Evolutionary conservation across 2,329 filamentous ascomycete genomes (phyloP).

Genomic region (Pleomassaria siparia): DNA sequence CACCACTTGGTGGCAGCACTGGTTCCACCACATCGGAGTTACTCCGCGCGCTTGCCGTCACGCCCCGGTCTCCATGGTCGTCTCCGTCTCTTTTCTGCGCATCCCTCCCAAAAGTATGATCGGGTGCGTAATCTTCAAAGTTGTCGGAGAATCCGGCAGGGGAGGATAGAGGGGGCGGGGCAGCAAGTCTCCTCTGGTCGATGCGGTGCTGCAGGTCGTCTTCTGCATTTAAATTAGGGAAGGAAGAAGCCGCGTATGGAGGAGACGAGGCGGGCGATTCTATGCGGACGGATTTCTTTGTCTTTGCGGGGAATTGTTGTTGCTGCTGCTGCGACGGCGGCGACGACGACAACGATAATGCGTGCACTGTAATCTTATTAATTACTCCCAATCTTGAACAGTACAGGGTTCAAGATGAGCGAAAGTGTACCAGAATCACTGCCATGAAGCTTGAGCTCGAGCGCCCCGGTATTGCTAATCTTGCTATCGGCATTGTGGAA

Average conservation of each 20-base stretch:
- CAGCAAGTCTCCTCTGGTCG: conserved; percentile 14
- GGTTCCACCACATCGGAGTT: conserved; percentile 18
- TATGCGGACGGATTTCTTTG: conserved; percentile 64
- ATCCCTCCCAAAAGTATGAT: conserved; percentile 17
- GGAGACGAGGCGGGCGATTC: conserved; percentile 44
- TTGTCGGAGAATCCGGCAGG: conserved; percentile 23
- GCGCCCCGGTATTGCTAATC: conserved; percentile 22
- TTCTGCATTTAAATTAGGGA: too few relatives aligned
- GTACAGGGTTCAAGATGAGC: conserved; percentile 20
- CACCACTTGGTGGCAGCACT: conserved; percentile 19
- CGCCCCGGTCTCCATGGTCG: conserved; percentile 26
- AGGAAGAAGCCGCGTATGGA: conserved; percentile 34
- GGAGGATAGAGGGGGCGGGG: conserved; percentile 17
- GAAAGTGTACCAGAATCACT: conserved; percentile 35
- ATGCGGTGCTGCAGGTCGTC: conserved; percentile 19
- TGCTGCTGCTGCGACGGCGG: too few relatives aligned
- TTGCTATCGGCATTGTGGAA: conserved; percentile 27
- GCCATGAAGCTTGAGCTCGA: conserved; percentile 14
- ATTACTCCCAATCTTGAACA: conserved; percentile 27
- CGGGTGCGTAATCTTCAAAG: conserved; percentile 14
- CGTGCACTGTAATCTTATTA: conserved; percentile 39
- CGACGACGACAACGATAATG: conserved; percentile 22
- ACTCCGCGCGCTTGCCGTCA: conserved; percentile 23
- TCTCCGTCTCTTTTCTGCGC: conserved; percentile 23
- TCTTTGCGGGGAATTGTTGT: conserved; percentile 37